Evolutionary conservation across 805 yeast genomes (phyloP).

Genomic region (Millerozyma miso): DNA sequence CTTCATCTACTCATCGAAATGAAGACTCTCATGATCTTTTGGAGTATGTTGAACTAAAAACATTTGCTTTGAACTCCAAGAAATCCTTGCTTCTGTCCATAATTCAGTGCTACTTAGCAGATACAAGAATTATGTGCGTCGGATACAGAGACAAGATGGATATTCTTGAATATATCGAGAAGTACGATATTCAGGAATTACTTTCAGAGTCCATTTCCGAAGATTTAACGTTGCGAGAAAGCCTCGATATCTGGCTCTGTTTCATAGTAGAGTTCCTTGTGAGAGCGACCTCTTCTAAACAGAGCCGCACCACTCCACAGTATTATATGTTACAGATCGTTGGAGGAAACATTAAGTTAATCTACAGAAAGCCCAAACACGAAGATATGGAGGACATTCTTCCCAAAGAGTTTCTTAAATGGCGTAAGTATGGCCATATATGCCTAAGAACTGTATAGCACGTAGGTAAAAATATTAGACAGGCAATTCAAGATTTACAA

Average conservation of each 20-base stretch:
- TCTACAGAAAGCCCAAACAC: neutral
- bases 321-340: neutral
- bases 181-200: slow-evolving; percentile 1
- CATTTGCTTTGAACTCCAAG: neutral
- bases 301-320: neutral
- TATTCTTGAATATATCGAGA: slow-evolving; percentile 2
- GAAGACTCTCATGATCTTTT: neutral
- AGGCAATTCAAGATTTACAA: too few species aligned
- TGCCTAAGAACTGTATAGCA: too few species aligned
- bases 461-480: too few species aligned
- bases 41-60: slow-evolving; percentile 7
- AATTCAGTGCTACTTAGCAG: slow-evolving; percentile 7
- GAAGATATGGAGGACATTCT: neutral
- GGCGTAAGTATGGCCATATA: neutral
- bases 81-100: slow-evolving; percentile 1
- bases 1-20: neutral
- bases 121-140: slow-evolving; percentile 4
- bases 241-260: slow-evolving; percentile 7
- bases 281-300: neutral
- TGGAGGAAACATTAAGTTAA: neutral
- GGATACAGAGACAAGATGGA: slow-evolving; percentile 6
- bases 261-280: slow-evolving; percentile 5
- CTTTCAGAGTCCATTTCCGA: neutral
- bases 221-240: neutral
- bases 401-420: neutral